phyloP scores from a whole-genome alignment of 768 basidiomycete species.

The Rhodotorula kratochvilovae region DNA sequence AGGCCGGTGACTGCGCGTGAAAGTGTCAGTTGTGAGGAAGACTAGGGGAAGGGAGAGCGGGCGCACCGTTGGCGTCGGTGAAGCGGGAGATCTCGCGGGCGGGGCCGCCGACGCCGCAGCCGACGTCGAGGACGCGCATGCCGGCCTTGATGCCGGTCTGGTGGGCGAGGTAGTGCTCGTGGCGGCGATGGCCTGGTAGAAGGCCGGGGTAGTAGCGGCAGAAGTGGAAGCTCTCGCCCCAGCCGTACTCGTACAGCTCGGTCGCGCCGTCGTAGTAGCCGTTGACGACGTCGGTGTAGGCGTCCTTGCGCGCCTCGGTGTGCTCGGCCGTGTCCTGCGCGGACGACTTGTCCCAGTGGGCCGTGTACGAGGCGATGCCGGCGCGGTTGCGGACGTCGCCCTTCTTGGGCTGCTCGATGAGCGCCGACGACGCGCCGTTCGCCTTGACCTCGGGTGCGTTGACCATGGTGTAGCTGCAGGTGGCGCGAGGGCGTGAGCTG shows the following conservation, averaged over 20 bases:
- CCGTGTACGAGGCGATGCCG: slow-evolving; percentile 78
- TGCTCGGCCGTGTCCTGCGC: slow-evolving; percentile 62
- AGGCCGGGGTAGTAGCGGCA: slow-evolving; percentile 89
- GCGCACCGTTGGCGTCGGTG: slow-evolving; percentile 62
- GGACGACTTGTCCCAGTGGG: slow-evolving; percentile 84
- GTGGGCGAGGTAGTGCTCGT: slow-evolving; percentile 92
- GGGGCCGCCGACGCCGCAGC: slow-evolving; percentile 93
- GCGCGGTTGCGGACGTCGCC: slow-evolving; percentile 60
- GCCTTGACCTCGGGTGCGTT: slow-evolving; percentile 25
- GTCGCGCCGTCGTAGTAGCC: slow-evolving; percentile 84
- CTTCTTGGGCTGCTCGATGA: slow-evolving; percentile 16
- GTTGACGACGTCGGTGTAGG: slow-evolving; percentile 84
- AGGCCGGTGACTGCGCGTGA: slow-evolving; percentile 46
- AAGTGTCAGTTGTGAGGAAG: neutral
- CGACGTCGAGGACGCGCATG: slow-evolving; percentile 96
- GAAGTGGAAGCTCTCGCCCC: slow-evolving; percentile 74
- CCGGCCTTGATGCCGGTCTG: slow-evolving; percentile 78
- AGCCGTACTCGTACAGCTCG: slow-evolving; percentile 87
- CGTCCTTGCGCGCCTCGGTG: slow-evolving; percentile 67
- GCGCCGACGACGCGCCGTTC: slow-evolving; percentile 1
- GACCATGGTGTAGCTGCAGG: slow-evolving; percentile 4
- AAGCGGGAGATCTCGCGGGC: slow-evolving; percentile 92
- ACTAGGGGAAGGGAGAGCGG: neutral
- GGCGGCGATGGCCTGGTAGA: slow-evolving; percentile 62
- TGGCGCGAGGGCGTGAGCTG: neutral